Conservation (phyloP, 495 filamentous ascomycete species). For the Oleoguttula mirabilis region DNA sequence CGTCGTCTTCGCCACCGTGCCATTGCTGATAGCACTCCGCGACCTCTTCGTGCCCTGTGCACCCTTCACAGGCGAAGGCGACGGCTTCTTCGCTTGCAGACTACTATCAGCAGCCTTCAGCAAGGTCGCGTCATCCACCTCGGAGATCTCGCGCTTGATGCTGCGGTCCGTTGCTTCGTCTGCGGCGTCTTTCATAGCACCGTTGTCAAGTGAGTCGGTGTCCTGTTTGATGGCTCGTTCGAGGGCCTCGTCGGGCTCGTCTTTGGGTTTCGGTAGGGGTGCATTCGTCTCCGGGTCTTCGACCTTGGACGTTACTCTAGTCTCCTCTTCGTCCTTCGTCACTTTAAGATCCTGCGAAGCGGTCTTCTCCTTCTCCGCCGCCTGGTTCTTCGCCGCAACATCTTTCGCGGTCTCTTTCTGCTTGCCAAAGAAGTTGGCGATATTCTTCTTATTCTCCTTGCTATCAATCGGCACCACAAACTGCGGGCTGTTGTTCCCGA, state of each 20-base stretch:
- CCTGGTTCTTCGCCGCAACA: conserved; percentile 15
- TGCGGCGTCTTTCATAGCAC: neutral
- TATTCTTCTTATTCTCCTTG: conserved; percentile 78
- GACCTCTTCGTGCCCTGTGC: neutral
- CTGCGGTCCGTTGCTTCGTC: conserved; percentile 9
- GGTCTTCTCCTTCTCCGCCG: conserved; percentile 4
- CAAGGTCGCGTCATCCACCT: conserved; percentile 9
- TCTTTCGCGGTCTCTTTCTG: conserved; percentile 22
- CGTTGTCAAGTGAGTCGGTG: neutral
- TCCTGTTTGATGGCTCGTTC: conserved; percentile 13
- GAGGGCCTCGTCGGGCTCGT: conserved; percentile 4
- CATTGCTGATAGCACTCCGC: conserved; percentile 20
- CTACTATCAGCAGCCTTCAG: conserved; percentile 8
- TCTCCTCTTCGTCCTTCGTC: conserved; percentile 16
- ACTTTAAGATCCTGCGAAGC: conserved; percentile 4
- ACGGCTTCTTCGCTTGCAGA: neutral
- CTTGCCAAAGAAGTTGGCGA: conserved; percentile 80
- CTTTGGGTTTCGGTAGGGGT: conserved; percentile 15
- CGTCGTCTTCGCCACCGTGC: conserved; percentile 15
- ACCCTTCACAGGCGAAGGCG: neutral
- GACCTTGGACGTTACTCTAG: conserved; percentile 3
- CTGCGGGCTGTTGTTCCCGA: conserved; percentile 74
- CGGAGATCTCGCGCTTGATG: conserved; percentile 16
- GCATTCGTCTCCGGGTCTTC: conserved; percentile 19
- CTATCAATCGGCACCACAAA: conserved; percentile 76